These are phyloP conservation scores for Cytidiella melzeri DNA, from an alignment of 768 basidiomycete species.

Conservation along the genomic window DNA sequence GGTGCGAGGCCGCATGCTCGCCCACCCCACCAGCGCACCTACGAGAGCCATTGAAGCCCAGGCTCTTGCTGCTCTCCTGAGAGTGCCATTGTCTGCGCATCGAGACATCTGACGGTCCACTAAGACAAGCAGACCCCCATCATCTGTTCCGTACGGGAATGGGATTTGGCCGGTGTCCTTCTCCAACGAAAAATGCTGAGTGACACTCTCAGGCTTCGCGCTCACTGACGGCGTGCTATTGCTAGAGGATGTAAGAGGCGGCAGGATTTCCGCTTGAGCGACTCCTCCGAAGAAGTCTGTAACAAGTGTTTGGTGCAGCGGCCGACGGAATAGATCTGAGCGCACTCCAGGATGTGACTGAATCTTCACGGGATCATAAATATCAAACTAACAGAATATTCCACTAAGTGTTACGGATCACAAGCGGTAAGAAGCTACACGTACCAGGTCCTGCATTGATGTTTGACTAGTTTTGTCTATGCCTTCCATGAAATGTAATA, in stretches of 20 bases:
- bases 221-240: not conserved
- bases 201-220: no score
- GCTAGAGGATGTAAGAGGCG: constrained; percentile 1
- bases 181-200: no score
- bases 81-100: not conserved
- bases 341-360: constrained; percentile 88
- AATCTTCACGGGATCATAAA: constrained; percentile 68
- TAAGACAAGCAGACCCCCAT: not conserved
- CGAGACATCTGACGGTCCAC: not conserved
- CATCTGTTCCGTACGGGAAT: no score
- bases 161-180: no score
- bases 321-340: constrained; percentile 68
- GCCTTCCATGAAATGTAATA: constrained; percentile 86
- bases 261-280: constrained; percentile 65
- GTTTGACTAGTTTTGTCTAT: constrained; percentile 85
- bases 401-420: not conserved
- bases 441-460: constrained; percentile 77
- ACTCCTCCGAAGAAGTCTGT: constrained; percentile 79
- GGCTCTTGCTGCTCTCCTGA: not conserved
- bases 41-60: constrained; percentile 16
- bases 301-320: constrained; percentile 51
- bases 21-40: constrained; percentile 12
- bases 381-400: constrained; percentile 54
- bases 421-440: constrained; percentile 22
- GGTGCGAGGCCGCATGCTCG: not conserved